phyloP scores from a whole-genome alignment of 352 stramenopile genomes.

The Elongisporangium prolatum region DNA sequence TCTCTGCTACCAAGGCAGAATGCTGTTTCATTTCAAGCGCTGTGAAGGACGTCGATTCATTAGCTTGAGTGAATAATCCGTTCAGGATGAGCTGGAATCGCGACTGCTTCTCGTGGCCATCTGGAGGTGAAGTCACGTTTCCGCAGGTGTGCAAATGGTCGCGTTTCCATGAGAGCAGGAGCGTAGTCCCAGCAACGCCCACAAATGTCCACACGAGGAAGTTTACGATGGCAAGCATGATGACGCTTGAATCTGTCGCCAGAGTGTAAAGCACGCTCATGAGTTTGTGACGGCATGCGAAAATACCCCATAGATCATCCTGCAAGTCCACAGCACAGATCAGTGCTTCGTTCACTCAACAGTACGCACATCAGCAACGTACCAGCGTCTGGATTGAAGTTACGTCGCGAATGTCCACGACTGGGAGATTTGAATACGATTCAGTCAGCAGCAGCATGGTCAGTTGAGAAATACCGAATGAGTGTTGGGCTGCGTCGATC shows the following conservation, averaged over 20 bases:
- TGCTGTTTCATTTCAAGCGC: constrained; percentile 1
- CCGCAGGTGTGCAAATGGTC: constrained; percentile 20
- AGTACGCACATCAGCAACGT: background rate
- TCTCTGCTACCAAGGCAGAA: background rate
- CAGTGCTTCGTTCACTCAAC: background rate
- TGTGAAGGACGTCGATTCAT: background rate
- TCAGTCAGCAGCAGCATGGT: constrained; percentile 42
- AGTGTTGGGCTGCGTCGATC: constrained; percentile 23
- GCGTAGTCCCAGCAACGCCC: constrained; percentile 25
- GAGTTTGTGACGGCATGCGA: constrained; percentile 40
- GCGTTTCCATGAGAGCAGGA: constrained; percentile 38
- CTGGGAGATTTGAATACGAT: constrained; percentile 49
- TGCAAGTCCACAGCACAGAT: background rate
- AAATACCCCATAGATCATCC: constrained; percentile 34
- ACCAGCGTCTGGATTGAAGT: constrained; percentile 34
- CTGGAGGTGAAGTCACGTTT: background rate
- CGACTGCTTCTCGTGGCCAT: background rate
- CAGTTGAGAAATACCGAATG: constrained; percentile 25
- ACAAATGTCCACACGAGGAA: constrained; percentile 34
- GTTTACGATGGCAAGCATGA: constrained; percentile 26
- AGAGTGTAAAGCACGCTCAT: constrained; percentile 33
- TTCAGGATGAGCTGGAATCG: background rate
- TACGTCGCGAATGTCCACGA: constrained; percentile 54
- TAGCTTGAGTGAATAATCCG: background rate
- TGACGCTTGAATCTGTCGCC: constrained; percentile 23